Evolutionary conservation across 257 asterid genomes (phyloP).

Genomic region (Orobanche coerulescens): DNA sequence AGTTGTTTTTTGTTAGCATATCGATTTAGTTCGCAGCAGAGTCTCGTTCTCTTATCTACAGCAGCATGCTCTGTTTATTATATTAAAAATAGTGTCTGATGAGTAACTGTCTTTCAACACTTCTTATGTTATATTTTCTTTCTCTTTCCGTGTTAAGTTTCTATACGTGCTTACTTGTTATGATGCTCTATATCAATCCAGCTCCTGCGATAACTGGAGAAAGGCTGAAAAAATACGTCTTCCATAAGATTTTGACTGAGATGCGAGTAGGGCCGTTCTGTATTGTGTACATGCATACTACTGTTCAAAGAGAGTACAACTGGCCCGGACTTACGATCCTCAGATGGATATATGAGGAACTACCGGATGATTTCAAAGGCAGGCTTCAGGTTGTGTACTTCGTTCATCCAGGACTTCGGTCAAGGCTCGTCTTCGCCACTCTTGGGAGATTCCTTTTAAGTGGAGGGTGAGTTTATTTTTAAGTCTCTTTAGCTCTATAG

Average conservation of each 20-base stretch:
- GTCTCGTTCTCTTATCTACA: neutral
- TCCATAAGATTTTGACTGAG: constrained; percentile 52
- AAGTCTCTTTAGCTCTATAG: neutral
- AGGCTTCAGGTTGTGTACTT: constrained; percentile 83
- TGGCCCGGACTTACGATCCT: constrained; percentile 81
- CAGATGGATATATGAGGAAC: constrained; percentile 91
- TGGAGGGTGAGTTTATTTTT: constrained; percentile 66
- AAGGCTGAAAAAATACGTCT: constrained; percentile 66
- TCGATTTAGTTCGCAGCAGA: neutral
- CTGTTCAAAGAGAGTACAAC: constrained; percentile 72
- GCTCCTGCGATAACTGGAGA: constrained; percentile 72
- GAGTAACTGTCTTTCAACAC: neutral
- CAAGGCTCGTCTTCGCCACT: constrained; percentile 84
- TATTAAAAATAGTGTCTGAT: neutral
- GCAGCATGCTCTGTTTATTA: too few relatives aligned
- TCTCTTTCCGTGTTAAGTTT: neutral
- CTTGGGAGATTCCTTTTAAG: constrained; percentile 81
- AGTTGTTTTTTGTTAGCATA: neutral
- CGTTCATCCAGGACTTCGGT: constrained; percentile 81
- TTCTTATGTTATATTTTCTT: neutral
- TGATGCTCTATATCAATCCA: constrained; percentile 21
- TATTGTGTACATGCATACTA: constrained; percentile 71
- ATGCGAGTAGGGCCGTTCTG: constrained; percentile 75
- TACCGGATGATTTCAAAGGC: constrained; percentile 63
- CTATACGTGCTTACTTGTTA: constrained; percentile 5